phyloP scores from a whole-genome alignment of 2,329 filamentous ascomycete species.

The Trichoderma atrobrunneum region DNA sequence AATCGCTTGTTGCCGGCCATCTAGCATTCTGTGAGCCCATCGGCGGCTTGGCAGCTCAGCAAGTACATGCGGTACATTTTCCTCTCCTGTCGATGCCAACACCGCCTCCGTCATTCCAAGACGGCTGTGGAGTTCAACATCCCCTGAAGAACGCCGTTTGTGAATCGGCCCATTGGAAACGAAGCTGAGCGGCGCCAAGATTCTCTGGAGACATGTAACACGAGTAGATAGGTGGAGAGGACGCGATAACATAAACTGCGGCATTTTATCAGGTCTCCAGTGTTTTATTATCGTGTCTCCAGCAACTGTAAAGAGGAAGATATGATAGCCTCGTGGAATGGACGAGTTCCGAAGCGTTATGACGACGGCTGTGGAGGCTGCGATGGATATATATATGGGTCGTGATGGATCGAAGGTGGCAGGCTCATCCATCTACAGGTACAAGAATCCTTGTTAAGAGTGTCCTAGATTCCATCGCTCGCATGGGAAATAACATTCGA shows the following conservation, averaged over 20 bases:
- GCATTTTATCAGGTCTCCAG: constrained; percentile 32
- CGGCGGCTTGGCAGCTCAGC: background rate
- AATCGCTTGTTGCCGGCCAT: background rate
- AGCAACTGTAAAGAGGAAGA: constrained; percentile 8
- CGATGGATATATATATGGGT: background rate
- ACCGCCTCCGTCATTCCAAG: constrained; percentile 26
- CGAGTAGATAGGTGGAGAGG: constrained; percentile 27
- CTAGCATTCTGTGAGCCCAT: background rate
- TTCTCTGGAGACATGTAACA: constrained; percentile 18
- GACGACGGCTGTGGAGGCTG: constrained; percentile 16
- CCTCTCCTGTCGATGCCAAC: constrained; percentile 21
- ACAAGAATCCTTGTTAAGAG: background rate
- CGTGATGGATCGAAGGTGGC: background rate
- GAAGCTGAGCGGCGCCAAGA: background rate
- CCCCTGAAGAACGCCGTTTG: constrained; percentile 14
- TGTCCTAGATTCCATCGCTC: background rate
- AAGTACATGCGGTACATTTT: background rate
- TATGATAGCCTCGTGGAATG: constrained; percentile 7
- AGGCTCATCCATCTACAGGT: background rate
- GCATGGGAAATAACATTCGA: background rate
- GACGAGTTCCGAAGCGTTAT: constrained; percentile 1
- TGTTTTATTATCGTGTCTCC: constrained; percentile 30
- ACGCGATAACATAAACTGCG: constrained; percentile 30
- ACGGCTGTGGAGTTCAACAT: constrained; percentile 22
- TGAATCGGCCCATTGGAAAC: constrained; percentile 2